Evolutionary conservation across 108 stramenopile species (phyloP).

Genomic region (Stephanodiscus minutulus): DNA sequence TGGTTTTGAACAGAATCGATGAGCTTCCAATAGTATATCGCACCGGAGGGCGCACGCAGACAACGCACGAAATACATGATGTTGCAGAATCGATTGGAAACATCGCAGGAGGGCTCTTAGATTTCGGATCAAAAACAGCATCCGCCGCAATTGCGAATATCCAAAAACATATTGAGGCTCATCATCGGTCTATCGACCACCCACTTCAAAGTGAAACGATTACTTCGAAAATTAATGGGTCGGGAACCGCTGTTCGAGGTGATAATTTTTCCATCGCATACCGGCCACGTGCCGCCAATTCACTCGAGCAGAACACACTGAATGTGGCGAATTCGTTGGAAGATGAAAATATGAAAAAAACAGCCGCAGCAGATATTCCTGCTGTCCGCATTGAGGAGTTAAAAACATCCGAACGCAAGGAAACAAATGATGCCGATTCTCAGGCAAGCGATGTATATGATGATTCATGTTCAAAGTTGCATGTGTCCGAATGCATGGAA

Average conservation of each 20-base stretch:
- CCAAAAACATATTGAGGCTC: conserved; percentile 16
- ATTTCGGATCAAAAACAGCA: conserved; percentile 21
- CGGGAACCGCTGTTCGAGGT: not conserved
- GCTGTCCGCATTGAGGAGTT: not conserved
- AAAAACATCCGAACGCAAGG: not conserved
- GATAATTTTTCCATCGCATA: conserved; percentile 2
- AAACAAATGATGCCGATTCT: not conserved
- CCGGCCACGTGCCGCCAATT: not conserved
- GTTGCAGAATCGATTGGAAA: conserved; percentile 20
- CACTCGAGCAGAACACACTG: not conserved
- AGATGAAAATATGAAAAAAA: not conserved
- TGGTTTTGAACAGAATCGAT: not conserved
- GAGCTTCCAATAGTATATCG: not conserved
- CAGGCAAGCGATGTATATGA: not conserved
- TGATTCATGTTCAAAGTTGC: not conserved
- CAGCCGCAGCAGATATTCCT: not conserved
- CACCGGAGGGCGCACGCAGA: not conserved
- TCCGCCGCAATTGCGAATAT: conserved; percentile 11
- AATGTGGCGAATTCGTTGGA: not conserved
- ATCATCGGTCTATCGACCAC: not conserved
- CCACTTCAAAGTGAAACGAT: not conserved
- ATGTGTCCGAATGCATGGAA: conserved; percentile 5
- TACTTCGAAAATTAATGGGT: not conserved
- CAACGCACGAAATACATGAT: conserved; percentile 11
- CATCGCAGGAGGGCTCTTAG: conserved; percentile 17